Percentiles rank a stretch among this genome's conserved stretches.
Conservation (phyloP, 1,139 yeast species). For the Taphrina communis region DNA sequence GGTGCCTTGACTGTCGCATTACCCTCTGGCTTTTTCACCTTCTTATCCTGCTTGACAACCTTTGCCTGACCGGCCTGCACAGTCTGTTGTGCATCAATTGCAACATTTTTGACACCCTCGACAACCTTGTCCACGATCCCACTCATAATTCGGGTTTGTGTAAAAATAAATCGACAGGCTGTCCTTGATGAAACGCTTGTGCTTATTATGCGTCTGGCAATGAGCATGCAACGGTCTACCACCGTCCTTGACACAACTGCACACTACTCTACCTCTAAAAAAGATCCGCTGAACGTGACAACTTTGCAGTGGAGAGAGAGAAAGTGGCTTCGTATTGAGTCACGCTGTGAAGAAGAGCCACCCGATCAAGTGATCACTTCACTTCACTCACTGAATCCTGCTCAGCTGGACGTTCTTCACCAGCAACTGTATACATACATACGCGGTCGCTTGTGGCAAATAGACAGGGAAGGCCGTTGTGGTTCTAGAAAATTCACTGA, state of each 20-base stretch:
- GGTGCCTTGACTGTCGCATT: constrained; percentile 29
- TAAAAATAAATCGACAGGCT: background rate
- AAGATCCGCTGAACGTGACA: background rate
- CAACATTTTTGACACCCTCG: constrained; percentile 61
- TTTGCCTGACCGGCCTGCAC: constrained; percentile 17
- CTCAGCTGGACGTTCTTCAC: too few relatives aligned
- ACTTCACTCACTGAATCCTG: background rate
- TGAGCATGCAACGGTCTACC: constrained; percentile 37
- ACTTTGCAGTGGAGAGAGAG: background rate
- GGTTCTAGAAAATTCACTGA: too few relatives aligned
- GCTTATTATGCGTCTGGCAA: constrained; percentile 26
- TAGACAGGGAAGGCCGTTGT: too few relatives aligned
- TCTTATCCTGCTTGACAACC: constrained; percentile 39
- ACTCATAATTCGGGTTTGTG: constrained; percentile 22
- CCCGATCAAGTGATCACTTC: background rate
- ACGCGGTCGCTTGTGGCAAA: too few relatives aligned
- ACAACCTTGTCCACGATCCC: constrained; percentile 59
- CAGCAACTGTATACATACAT: too few relatives aligned
- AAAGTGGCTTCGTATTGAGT: constrained; percentile 13
- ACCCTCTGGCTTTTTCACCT: constrained; percentile 22
- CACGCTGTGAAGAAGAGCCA: background rate
- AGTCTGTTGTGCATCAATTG: constrained; percentile 47
- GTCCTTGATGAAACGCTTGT: background rate
- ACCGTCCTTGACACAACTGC: background rate
- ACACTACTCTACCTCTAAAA: background rate